Base-by-base conservation (phyloP, 2,329 filamentous ascomycete genomes). In the Penicillium expansum region DNA sequence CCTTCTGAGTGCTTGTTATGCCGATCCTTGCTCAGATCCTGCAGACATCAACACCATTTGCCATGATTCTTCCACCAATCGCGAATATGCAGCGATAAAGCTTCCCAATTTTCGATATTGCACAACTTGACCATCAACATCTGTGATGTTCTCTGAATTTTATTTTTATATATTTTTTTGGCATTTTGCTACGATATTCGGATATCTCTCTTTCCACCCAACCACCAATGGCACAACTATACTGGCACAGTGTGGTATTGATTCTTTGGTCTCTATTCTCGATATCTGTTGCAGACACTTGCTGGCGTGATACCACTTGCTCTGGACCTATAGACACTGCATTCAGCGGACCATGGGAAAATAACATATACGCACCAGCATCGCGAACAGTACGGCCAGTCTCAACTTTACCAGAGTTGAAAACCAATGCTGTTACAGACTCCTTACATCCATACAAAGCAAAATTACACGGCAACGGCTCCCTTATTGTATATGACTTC, bases 341-440 rank as follows among this genome's bases (percentile, higher is more conserved):
- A 0, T 87, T 86, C 59, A 75, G 78, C 2, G 84, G 84, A 0
- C 70, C 71, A 16, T 87, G 85, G 84, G 80, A 87, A 32, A 68
- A 76, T 1, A 81, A 84, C 62, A 86, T 83, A 48, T 85, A 79
- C 61, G 80, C 84, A 1, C 83, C 84, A 0, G 54, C 72, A 6
- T 81, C 81, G 2, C 75, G 85, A 35, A 81, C 69, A 5, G 76
- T 85, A 3, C 64, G 67, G 4, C 84, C 84, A 1, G 69, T 69
- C 42, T 75, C 70, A 16, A 72, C 80, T 20, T 73, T 81, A 4
- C 74, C 73, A 1, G 64, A 74, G 65, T 53, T 73, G 64, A 45
- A 68, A 60, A 37, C 57, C 56, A 52, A 72, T 43, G 56, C 53
- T 5, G 60, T 45, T 14, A 56, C 60, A n/a, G 49, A 63, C 11